A percentile compares a stretch with the other conserved stretches of the same genome.
phyloP scores from a whole-genome alignment of 1,284 basidiomycete genomes.

The Cryptococcus sp. region DNA sequence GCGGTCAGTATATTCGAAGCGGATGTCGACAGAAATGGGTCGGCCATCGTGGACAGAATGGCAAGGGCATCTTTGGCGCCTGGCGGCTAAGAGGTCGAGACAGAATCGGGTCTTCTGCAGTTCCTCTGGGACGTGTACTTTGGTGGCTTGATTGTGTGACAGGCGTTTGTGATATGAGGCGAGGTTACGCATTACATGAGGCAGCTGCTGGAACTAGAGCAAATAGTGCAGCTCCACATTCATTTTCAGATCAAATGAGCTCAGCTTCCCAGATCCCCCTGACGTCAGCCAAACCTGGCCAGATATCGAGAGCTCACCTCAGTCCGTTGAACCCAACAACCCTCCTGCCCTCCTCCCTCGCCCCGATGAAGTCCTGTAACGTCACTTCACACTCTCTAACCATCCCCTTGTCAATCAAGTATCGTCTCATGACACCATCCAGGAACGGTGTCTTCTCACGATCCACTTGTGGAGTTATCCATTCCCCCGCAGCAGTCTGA shows the following conservation, averaged over 20 bases:
- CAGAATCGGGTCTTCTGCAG: too few relatives aligned
- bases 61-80: too few relatives aligned
- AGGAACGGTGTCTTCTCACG: conserved; percentile 19
- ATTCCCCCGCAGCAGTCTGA: conserved; percentile 8
- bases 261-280: conserved; percentile 42
- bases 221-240: too few relatives aligned
- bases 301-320: conserved; percentile 15
- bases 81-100: too few relatives aligned
- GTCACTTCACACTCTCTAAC: conserved; percentile 26
- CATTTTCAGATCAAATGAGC: conserved; percentile 14
- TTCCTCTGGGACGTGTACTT: too few relatives aligned
- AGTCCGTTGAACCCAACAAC: conserved; percentile 43
- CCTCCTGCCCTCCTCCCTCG: conserved; percentile 16
- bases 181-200: too few relatives aligned
- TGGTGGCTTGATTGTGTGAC: too few relatives aligned
- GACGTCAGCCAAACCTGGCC: not conserved
- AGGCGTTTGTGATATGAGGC: too few relatives aligned
- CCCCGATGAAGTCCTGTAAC: conserved; percentile 20
- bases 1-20: too few relatives aligned
- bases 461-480: conserved; percentile 32
- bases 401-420: conserved; percentile 24
- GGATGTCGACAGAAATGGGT: too few relatives aligned
- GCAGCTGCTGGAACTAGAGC: too few relatives aligned
- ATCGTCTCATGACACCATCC: conserved; percentile 31
- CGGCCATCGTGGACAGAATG: too few relatives aligned